phyloP scores from a whole-genome alignment of 179 eudicot genomes.

The Beta macrorhiza region DNA sequence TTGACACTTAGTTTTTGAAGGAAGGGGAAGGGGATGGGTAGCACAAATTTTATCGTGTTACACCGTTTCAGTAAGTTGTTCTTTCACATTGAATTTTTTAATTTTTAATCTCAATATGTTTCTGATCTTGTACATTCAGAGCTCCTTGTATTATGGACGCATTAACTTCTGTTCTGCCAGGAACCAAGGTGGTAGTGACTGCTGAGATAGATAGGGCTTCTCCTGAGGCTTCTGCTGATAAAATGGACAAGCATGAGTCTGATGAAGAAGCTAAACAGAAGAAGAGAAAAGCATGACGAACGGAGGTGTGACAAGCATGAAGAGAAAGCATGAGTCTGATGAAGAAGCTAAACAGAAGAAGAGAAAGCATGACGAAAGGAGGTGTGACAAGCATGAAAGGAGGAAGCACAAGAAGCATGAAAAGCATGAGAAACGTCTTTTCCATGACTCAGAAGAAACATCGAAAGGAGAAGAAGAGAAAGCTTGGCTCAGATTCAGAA shows the following conservation, averaged over 20 bases:
- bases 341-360: slow-evolving; percentile 61
- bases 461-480: slow-evolving; percentile 51
- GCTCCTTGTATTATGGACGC: slow-evolving; percentile 45
- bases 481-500: slow-evolving; percentile 59
- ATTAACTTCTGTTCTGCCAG: slow-evolving; percentile 46
- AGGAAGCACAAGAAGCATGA: slow-evolving; percentile 46
- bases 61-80: not conserved
- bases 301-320: slow-evolving; percentile 49
- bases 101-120: not conserved
- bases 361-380: slow-evolving; percentile 31
- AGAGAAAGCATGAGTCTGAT: slow-evolving; percentile 43
- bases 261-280: slow-evolving; percentile 57
- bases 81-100: not conserved
- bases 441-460: slow-evolving; percentile 58
- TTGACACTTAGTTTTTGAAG: too few species aligned
- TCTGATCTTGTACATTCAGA: slow-evolving; percentile 34
- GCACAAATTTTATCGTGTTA: not conserved
- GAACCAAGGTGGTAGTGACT: slow-evolving; percentile 32
- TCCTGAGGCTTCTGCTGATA: slow-evolving; percentile 31
- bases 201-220: slow-evolving; percentile 36
- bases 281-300: slow-evolving; percentile 43
- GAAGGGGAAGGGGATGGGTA: too few species aligned
- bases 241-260: slow-evolving; percentile 35
- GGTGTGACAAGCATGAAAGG: slow-evolving; percentile 56
- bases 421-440: slow-evolving; percentile 39